phyloP scores from a whole-genome alignment of 805 yeast species.

The Candida ficus region DNA sequence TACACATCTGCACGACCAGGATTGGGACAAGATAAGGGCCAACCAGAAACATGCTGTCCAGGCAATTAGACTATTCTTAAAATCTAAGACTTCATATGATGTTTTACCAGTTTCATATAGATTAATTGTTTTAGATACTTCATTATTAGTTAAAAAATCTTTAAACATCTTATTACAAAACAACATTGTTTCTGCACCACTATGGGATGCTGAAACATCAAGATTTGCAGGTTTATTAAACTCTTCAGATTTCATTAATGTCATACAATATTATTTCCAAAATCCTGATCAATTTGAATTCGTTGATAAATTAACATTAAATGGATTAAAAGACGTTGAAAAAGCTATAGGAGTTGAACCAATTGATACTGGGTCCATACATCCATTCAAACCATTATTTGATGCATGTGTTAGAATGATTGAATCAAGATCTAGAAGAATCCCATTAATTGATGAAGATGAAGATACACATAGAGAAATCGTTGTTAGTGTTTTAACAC shows the following conservation, averaged over 20 bases:
- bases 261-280: constrained; percentile 88
- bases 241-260: constrained; percentile 88
- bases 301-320: constrained; percentile 79
- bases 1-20: constrained; percentile 16
- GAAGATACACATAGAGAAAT: constrained; percentile 90
- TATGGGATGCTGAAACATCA: constrained; percentile 89
- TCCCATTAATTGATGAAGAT: constrained; percentile 91
- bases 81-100: constrained; percentile 91
- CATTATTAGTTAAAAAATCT: constrained; percentile 84
- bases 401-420: constrained; percentile 94
- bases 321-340: constrained; percentile 83
- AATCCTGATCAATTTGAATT: constrained; percentile 83
- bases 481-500: constrained; percentile 92
- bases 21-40: constrained; percentile 8
- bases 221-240: constrained; percentile 93
- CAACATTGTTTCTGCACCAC: constrained; percentile 92
- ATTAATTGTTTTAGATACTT: constrained; percentile 87
- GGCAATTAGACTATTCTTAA: constrained; percentile 78
- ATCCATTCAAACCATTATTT: constrained; percentile 83
- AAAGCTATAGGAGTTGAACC: constrained; percentile 81
- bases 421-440: constrained; percentile 82
- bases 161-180: constrained; percentile 86
- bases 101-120: constrained; percentile 94
- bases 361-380: constrained; percentile 80
- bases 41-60: constrained; percentile 65